Evolutionary conservation across 345 rosid genomes (phyloP), one percentile per base, ranked within the genome.

Genomic region (Eucalyptus erythrocorys): DNA sequence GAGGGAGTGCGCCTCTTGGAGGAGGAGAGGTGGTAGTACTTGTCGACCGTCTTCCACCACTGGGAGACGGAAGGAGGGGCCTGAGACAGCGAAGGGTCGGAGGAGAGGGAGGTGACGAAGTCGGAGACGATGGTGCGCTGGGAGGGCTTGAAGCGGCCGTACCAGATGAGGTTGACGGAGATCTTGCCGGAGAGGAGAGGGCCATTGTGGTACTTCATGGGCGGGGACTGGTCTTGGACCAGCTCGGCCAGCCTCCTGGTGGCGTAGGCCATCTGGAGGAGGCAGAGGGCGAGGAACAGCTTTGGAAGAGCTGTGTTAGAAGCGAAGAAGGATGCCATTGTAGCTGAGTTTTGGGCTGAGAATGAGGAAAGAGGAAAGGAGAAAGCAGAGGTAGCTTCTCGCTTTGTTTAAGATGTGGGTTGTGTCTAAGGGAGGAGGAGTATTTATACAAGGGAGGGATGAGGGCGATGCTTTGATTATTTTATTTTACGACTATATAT

Each of bases 31-130:
- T 90, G 91, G 91, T 95, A 94, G 92, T 95, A 96, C 53, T 92
- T 94, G 85, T 95, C 97, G 1, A 92, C 94, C 87, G 93, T 93
- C 66, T 91, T 92, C 97, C 97, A 96, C 99, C 99, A 97, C 21
- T 91, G 86, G 40, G 97, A 89, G 15, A 97, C 99, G 3, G 99
- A 94, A 15, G 98, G 97, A 15, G 88, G 85, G 85, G 14, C 64
- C 61, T 91, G 91, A 85, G 88, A 68, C 22, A 68, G 37, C 17
- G 53, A 47, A 13, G 93, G 59, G 22, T 89, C 86, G 24, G 94
- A 59, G 3, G 96, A 59, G 22, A 95, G 85, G 1, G 98, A 97
- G 37, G 93, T 17, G 9, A 96, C 68, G 90, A 96, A 96, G 88
- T 95, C 97, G 7, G 94, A 93, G 82, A 97, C 79, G 22, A 95